Evolutionary conservation across 1,139 yeast genomes (phyloP), one percentile per base, ranked within the genome.

Genomic region (Geotrichum restrictum): DNA sequence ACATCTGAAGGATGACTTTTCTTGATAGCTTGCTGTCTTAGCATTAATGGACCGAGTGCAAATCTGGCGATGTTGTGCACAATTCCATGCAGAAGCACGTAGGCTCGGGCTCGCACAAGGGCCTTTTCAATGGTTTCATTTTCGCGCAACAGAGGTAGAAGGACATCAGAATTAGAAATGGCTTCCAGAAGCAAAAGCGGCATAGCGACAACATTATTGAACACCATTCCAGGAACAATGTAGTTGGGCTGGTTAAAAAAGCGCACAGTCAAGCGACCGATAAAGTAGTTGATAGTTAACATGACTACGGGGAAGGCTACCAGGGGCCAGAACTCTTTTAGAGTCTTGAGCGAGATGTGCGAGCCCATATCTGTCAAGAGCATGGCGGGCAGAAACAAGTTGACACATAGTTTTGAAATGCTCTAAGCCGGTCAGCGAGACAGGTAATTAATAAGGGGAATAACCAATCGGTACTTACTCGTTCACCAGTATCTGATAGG

Each of bases 281-380:
- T 16, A 18, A 54, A 16, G 39, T 51, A 58, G 18, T 58, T 46
- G 19, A 52, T 11, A 11, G 47, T 18, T 1, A 59, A 48, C 22
- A 55, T 41, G 19, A 57, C 14, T 33, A 52, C 40, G 24, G 61
- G 58, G 11, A 58, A 44, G 21, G 54, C 57, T 11, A 59, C 49
- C 3, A 59, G 51, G 11, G 62, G 62, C 61, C 62, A 58, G 45
- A 53, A 55, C 27, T 54, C 50, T 4, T 44, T 48, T 24, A 59
- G 48, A 10, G 60, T 57, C 24, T 55, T 43, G 8, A 58, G 33
- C 11, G 62, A 54, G 44, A 59, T 49, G 43, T 52, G 57, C 2
- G 62, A 60, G 11, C 62, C 62, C 60, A 59, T 58, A 16, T 55
- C 58, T 6, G 62, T 59, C 29, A 59, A 48, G n/a, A 59, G 49